Conservation (phyloP, 2,329 filamentous ascomycete species). For the Knufia fluminis region DNA sequence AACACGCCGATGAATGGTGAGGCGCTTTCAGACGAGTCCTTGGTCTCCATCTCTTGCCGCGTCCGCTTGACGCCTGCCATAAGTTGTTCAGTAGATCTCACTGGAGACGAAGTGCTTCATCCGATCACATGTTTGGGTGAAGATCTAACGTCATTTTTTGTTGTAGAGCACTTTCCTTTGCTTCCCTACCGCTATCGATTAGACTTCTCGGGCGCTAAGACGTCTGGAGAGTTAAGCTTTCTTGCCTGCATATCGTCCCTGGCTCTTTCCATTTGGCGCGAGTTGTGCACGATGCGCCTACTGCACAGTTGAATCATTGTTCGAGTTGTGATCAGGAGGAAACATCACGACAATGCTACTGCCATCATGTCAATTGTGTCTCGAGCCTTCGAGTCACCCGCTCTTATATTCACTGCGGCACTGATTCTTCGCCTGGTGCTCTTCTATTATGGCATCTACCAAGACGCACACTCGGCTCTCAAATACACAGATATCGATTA, state of each 20-base stretch:
- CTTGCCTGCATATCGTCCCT: neutral
- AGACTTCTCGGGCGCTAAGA: neutral
- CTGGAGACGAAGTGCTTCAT: too few species aligned
- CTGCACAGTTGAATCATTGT: too few species aligned
- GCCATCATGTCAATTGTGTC: slow-evolving; percentile 11
- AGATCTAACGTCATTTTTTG: neutral
- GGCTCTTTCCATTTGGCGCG: neutral
- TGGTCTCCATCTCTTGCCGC: slow-evolving; percentile 15
- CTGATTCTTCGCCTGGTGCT: slow-evolving; percentile 60
- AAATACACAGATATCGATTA: slow-evolving; percentile 99
- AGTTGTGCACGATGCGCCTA: neutral
- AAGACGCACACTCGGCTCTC: slow-evolving; percentile 81
- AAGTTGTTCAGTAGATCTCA: too few species aligned
- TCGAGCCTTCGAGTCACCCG: slow-evolving; percentile 27
- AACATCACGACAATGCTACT: too few species aligned
- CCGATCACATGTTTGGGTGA: too few species aligned
- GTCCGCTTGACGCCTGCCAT: slow-evolving; percentile 23
- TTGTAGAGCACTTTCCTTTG: neutral
- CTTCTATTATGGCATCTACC: slow-evolving; percentile 80
- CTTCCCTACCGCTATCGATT: neutral
- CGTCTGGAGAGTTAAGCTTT: neutral
- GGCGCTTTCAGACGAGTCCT: slow-evolving; percentile 15
- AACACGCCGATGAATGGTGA: slow-evolving; percentile 62
- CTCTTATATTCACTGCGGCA: slow-evolving; percentile 29
- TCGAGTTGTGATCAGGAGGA: too few species aligned